These are phyloP conservation scores for Boletus rex-veris DNA, from an alignment of 768 basidiomycete genomes.

Conservation along the genomic window DNA sequence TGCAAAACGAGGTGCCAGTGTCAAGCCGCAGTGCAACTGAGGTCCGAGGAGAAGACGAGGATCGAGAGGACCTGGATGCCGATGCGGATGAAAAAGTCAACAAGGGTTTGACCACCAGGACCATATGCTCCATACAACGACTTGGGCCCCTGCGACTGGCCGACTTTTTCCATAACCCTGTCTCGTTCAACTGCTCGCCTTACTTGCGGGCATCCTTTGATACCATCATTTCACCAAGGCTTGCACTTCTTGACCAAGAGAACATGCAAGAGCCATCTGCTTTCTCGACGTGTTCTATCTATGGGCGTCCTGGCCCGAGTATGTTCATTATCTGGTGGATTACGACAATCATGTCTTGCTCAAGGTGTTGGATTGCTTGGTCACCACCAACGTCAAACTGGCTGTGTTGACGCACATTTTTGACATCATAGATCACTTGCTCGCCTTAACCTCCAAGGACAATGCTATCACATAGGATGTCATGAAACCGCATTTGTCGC, in stretches of 20 bases:
- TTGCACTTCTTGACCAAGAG: slow-evolving; percentile 70
- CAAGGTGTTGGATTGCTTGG: slow-evolving; percentile 77
- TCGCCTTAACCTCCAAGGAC: slow-evolving; percentile 52
- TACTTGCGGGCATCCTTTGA: slow-evolving; percentile 67
- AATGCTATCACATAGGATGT: slow-evolving; percentile 47
- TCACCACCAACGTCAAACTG: slow-evolving; percentile 83
- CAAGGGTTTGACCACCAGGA: slow-evolving; percentile 32
- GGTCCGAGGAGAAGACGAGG: slow-evolving; percentile 31
- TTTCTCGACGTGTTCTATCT: slow-evolving; percentile 79
- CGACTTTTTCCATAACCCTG: slow-evolving; percentile 80
- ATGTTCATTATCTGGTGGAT: slow-evolving; percentile 61
- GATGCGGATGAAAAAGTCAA: slow-evolving; percentile 37
- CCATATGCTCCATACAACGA: slow-evolving; percentile 65
- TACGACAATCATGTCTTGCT: slow-evolving; percentile 68
- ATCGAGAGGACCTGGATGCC: slow-evolving; percentile 35
- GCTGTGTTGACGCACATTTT: slow-evolving; percentile 76
- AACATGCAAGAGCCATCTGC: slow-evolving; percentile 92
- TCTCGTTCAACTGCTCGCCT: slow-evolving; percentile 68
- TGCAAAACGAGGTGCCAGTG: slow-evolving; percentile 19
- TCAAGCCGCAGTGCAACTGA: slow-evolving; percentile 16
- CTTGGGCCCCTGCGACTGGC: slow-evolving; percentile 81
- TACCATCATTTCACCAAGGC: slow-evolving; percentile 77
- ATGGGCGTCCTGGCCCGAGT: slow-evolving; percentile 62
- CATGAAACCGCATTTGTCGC: slow-evolving; percentile 66
- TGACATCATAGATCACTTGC: slow-evolving; percentile 76